These are phyloP conservation scores for Mucor plumbeus DNA, from an alignment of 371 early-diverging fungal species.

Conservation along the genomic window DNA sequence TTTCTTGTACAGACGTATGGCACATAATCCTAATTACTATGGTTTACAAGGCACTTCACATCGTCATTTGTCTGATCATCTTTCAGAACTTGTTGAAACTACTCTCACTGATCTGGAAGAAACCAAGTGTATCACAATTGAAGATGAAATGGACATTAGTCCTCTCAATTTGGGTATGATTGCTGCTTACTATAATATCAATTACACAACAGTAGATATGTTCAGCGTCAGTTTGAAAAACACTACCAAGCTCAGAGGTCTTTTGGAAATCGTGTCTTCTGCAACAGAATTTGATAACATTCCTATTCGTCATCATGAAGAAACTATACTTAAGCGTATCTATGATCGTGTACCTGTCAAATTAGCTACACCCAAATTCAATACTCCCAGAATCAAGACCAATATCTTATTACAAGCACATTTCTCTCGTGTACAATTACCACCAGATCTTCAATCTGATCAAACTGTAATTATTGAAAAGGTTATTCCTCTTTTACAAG, in stretches of 20 bases:
- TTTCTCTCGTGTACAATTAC: constrained; percentile 88
- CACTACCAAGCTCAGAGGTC: constrained; percentile 87
- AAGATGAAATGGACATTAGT: constrained; percentile 83
- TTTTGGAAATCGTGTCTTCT: constrained; percentile 90
- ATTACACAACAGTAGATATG: constrained; percentile 92
- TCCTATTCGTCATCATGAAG: constrained; percentile 95
- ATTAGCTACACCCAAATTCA: constrained; percentile 65
- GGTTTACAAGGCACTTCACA: constrained; percentile 86
- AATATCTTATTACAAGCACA: constrained; percentile 94
- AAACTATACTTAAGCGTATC: constrained; percentile 72
- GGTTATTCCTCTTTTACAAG: constrained; percentile 87
- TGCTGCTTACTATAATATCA: constrained; percentile 95
- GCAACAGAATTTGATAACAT: constrained; percentile 92
- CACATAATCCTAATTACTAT: constrained; percentile 97
- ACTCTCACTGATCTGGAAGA: constrained; percentile 85
- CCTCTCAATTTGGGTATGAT: constrained; percentile 97
- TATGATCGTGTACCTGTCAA: constrained; percentile 85
- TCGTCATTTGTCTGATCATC: constrained; percentile 87
- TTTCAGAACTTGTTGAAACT: constrained; percentile 94
- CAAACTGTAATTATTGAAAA: constrained; percentile 73
- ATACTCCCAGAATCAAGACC: constrained; percentile 89
- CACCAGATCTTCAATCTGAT: constrained; percentile 92
- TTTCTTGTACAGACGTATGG: constrained; percentile 93
- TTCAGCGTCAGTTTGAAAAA: constrained; percentile 85
- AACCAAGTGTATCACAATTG: constrained; percentile 88